Percentiles rank a stretch among this genome's conserved stretches.
phyloP scores from a whole-genome alignment of 352 stramenopile genomes.

The Phytophthora idaei region DNA sequence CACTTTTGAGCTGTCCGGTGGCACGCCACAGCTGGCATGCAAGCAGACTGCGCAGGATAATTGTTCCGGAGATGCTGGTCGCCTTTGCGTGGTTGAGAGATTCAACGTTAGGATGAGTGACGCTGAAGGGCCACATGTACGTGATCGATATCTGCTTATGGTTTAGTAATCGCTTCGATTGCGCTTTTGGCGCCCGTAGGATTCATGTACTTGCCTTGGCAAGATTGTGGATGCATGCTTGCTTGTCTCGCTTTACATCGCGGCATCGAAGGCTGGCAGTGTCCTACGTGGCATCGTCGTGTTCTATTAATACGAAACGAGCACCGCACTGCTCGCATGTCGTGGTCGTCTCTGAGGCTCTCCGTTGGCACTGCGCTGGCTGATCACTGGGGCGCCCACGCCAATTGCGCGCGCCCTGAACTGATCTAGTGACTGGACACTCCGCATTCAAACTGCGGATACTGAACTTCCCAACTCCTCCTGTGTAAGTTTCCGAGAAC shows the following conservation, averaged over 20 bases:
- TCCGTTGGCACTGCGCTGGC: too few relatives aligned
- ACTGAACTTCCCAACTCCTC: too few relatives aligned
- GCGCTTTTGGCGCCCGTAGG: slow-evolving; percentile 1
- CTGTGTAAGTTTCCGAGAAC: background rate
- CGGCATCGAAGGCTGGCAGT: background rate
- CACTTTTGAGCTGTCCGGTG: too few relatives aligned
- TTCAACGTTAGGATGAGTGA: background rate
- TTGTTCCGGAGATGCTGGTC: slow-evolving; percentile 30
- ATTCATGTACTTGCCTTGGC: background rate
- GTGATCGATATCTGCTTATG: slow-evolving; percentile 16
- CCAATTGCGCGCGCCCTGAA: too few relatives aligned
- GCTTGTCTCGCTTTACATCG: slow-evolving; percentile 10
- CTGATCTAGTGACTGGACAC: too few relatives aligned
- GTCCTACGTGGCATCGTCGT: background rate
- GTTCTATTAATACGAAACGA: background rate
- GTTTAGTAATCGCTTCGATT: slow-evolving; percentile 28
- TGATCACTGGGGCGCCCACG: too few relatives aligned
- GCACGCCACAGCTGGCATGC: slow-evolving; percentile 15
- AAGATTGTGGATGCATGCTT: slow-evolving; percentile 12
- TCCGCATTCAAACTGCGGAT: too few relatives aligned
- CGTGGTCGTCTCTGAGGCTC: too few relatives aligned
- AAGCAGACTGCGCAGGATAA: slow-evolving; percentile 22
- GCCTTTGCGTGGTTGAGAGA: slow-evolving; percentile 14
- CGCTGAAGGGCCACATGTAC: background rate
- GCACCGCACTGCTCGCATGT: too few relatives aligned